Base-by-base conservation (phyloP, 2,329 filamentous ascomycete genomes). In the Aspergillus ustus region DNA sequence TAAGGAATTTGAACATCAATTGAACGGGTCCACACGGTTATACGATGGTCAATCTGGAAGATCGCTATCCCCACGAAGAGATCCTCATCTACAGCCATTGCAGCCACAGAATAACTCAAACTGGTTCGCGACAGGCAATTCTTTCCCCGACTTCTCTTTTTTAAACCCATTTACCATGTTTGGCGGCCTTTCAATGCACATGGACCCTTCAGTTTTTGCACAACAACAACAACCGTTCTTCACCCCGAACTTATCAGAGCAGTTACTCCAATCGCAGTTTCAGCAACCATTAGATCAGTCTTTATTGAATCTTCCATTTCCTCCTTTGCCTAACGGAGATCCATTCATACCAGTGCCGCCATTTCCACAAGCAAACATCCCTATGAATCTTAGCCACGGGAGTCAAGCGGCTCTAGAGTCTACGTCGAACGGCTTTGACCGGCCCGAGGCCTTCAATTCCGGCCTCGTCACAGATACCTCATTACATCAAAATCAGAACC, bases 311-410 rank as follows among this genome's bases (percentile, higher is more conserved):
- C 49, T 57, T 17, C 44, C 63, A 29, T 45, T 25, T 28, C 29
- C 62, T 28, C 60, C 64, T 19, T 49, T 62, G 20, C 62, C 61
- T 57, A 54, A 56, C n/a, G 54, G 59, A 9, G 62, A 50, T 45
- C 56, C 51, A 15, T 57, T 57, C n/a, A 19, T 52, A 11, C 52
- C 52, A 17, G 45, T 60, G 22, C 54, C 62, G 19, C 60, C 63
- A 45, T 61, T 63, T 17, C 49, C 67, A 46, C 60, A 62, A 15
- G 60, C 63, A 3, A 51, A 49, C 2, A 22, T 61, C 1, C 57
- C 68, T 25, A 60, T 68, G 66, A 63, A 65, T 22, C 34, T 67
- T 34, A 50, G 53, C 8, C 13, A 60, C 28, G 31, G 53, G 48
- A 66, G 59, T 25, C 59, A 62, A 7, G 46, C 55, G 31, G 40